Base-by-base conservation (phyloP, 768 basidiomycete species). In the Punctularia strigosozonata region DNA sequence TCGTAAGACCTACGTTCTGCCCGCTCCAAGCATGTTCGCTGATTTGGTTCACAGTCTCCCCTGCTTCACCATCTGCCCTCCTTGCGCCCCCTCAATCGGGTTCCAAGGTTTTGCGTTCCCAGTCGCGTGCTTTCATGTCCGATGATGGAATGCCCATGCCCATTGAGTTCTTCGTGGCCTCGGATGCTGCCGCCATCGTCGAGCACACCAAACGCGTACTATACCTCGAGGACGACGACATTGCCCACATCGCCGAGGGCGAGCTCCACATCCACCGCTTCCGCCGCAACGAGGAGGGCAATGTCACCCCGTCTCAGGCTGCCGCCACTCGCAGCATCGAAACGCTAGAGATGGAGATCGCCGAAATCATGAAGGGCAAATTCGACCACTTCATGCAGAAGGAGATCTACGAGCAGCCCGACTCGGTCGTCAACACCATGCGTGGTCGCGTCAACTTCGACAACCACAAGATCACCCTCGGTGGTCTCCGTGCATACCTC, bases 321-420 rank as follows among this genome's bases (percentile, higher is more conserved):
- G 77, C 78, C 23, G 55, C 86, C 19, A 94, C 90, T 24, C 86
- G 95, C 48, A 89, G 77, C 47, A 98, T 99, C 60, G 95, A 98
- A 67, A 95, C 91, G 4, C 78, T 99, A 50, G 95, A 98, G 64
- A 79, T 99, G 47, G 95, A 99, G 63, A 77, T 99, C 33, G 94
- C 94, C n/a, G 95, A 94, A 49, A 98, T 99, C 66, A 98, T 98
- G 95, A 99, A 99, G 73, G 95, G 95, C 56, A 89, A 91, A 62
- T 99, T 98, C 58, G 89, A 89, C 56, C 92, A 94, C 57, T 99
- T 99, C 67, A 99, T 99, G 95, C 94, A 98, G 60, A 99, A 99
- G 68, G 95, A 99, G 62, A 97, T 97, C 51, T 97, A 90, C 68
- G 88, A 97, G 57, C 94, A 98, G 60, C 94, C 95, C 37, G 95